Percentiles rank a stretch among this genome's conserved stretches.
Evolutionary conservation across 306 rosid species (phyloP).

Genomic region (Begonia fuchsioides): DNA sequence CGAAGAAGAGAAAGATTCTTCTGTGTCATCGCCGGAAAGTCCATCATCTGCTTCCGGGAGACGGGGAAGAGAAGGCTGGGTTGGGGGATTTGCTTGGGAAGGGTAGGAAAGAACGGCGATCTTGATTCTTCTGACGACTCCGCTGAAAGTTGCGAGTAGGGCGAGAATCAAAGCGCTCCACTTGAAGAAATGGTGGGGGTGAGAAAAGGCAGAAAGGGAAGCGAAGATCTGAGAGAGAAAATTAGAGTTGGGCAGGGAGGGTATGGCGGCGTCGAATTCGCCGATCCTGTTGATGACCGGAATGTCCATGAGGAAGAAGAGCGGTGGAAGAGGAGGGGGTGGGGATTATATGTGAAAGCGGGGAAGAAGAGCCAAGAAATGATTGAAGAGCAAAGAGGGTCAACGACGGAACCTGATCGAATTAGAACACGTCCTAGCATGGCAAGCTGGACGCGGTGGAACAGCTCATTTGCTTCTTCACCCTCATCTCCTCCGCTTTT

Average conservation of each 20-base stretch:
- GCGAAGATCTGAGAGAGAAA: slow-evolving; percentile 14
- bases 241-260: slow-evolving; percentile 17
- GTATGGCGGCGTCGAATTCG: slow-evolving; percentile 18
- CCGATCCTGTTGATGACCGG: slow-evolving; percentile 27
- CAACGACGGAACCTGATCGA: too few species aligned
- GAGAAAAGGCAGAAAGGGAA: slow-evolving; percentile 18
- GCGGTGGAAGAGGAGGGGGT: too few species aligned
- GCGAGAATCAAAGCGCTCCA: slow-evolving; percentile 54
- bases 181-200: slow-evolving; percentile 27
- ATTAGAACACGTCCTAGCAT: too few species aligned
- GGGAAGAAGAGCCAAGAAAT: too few species aligned
- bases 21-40: slow-evolving; percentile 2
- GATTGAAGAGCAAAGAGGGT: too few species aligned
- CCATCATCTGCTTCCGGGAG: slow-evolving; percentile 11
- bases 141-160: slow-evolving; percentile 36
- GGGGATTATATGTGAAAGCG: too few species aligned
- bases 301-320: slow-evolving; percentile 25
- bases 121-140: slow-evolving; percentile 37
- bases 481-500: too few species aligned
- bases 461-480: too few species aligned
- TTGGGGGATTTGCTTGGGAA: background rate
- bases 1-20: slow-evolving; percentile 4
- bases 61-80: slow-evolving; percentile 8
- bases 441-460: too few species aligned
- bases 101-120: slow-evolving; percentile 15